phyloP scores from a whole-genome alignment of 1,139 yeast genomes.

The Protomyces pachydermus region DNA sequence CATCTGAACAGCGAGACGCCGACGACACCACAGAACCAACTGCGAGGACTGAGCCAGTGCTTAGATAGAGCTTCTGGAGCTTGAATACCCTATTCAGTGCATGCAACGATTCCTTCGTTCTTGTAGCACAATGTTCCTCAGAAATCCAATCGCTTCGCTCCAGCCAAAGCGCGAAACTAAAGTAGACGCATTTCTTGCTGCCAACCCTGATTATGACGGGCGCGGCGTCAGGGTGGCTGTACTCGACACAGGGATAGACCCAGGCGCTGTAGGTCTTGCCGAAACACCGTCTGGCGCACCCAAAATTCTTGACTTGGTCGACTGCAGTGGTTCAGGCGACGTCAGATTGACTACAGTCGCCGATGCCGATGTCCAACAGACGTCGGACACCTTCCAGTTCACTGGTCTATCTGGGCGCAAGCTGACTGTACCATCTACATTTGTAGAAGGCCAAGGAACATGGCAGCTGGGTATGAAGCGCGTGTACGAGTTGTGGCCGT shows the following conservation, averaged over 20 bases:
- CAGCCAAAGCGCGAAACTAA: constrained; percentile 27
- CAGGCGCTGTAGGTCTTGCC: constrained; percentile 28
- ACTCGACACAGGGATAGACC: constrained; percentile 31
- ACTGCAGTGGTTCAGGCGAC: constrained; percentile 29
- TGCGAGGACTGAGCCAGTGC: neutral
- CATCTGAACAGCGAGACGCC: neutral
- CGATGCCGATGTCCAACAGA: neutral
- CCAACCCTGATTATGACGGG: constrained; percentile 28
- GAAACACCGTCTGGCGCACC: constrained; percentile 27
- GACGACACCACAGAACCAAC: neutral
- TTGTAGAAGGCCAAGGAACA: constrained; percentile 26
- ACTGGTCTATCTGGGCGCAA: constrained; percentile 29
- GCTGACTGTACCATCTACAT: constrained; percentile 23
- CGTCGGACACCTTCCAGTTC: neutral
- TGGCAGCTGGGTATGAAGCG: constrained; percentile 30
- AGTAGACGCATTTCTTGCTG: constrained; percentile 25
- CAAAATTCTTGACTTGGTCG: constrained; percentile 28
- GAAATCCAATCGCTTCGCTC: constrained; percentile 5
- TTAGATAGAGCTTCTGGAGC: no score
- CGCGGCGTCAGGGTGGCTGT: constrained; percentile 30
- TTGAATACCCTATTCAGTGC: neutral
- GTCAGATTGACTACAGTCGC: constrained; percentile 12
- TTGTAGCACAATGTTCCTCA: neutral
- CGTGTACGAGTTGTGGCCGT: constrained; percentile 29
- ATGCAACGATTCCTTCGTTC: neutral